Evolutionary conservation across 805 yeast species (phyloP), one percentile per base, ranked within the genome.

Genomic region (Candida patagonica): DNA sequence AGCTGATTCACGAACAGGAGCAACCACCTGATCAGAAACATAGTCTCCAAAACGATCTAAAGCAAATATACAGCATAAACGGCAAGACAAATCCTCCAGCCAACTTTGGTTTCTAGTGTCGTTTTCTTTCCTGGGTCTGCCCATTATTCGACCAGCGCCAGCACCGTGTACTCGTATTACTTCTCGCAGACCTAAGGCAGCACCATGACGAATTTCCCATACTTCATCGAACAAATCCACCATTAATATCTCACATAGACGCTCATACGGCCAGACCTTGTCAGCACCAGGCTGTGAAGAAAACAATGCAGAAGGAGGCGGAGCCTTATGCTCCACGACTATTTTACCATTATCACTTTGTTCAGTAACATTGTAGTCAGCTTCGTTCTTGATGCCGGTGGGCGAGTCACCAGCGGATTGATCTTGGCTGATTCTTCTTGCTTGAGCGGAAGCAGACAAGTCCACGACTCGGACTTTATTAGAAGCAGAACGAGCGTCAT

Each of bases 121-220:
- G 54, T 92, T 92, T 48, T 82, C 85, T 31, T 61, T 65, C 36
- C 53, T 58, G 0, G 80, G 53, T 44, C 73, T 74, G 20, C 85
- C 84, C 53, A 71, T 70, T 5, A 84, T 70, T 60, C 94, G 73
- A 12, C 96, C 96, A 2, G 89, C 94, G 20, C 89, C 82, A 22
- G 64, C 65, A 0, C 96, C 96, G 50, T 88, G 97, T 44, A 74
- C 77, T 44, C 76, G 74, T 35, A 86, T 68, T 39, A 92, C 70
- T 57, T 92, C 99, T 55, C 97, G 70, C 27, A 92, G 64, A 0
- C 97, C 97, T 52, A 92, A 69, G 2, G 94, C 83, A 0, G 96
- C 87, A 26, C 98, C 99, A 61, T 92, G 99, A 50, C 99, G 74
- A 12, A 80, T 70, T 62, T 92, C 97, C 99, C 99, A 92, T 31